Evolutionary conservation across 108 stramenopile genomes (phyloP).

Genomic region (Nitzschia sp.): DNA sequence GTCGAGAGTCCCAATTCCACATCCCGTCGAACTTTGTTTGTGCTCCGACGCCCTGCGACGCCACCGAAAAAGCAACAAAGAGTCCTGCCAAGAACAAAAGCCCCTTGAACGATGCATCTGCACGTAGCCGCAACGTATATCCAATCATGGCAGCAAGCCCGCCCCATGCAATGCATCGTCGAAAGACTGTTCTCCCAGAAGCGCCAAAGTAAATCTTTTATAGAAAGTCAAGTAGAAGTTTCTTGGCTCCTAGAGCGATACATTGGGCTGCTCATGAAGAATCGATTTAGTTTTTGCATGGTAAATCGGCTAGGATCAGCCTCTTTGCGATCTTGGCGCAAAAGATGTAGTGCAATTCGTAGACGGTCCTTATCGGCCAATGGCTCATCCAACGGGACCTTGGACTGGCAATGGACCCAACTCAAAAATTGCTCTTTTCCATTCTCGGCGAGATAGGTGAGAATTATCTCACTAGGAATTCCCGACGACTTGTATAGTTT

Average conservation of each 20-base stretch:
- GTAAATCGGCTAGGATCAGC: constrained; percentile 73
- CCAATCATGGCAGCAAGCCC: neutral
- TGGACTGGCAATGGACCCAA: constrained; percentile 36
- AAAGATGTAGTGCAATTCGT: constrained; percentile 57
- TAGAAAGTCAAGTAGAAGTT: neutral
- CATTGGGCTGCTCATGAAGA: constrained; percentile 63
- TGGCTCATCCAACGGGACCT: neutral
- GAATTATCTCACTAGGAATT: constrained; percentile 20
- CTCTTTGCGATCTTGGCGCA: constrained; percentile 59
- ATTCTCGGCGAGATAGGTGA: constrained; percentile 18
- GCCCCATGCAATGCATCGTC: neutral
- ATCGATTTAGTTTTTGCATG: constrained; percentile 78
- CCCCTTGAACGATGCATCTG: constrained; percentile 1
- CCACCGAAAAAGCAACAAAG: neutral
- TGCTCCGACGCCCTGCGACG: neutral
- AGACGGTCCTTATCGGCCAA: constrained; percentile 60
- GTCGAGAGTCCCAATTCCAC: neutral
- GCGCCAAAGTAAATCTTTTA: neutral
- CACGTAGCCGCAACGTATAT: neutral
- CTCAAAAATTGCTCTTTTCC: constrained; percentile 48
- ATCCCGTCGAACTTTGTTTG: neutral
- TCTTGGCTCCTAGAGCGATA: too few relatives aligned
- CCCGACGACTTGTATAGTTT: too few relatives aligned
- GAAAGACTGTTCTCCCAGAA: neutral
- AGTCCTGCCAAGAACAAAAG: neutral